phyloP scores from a whole-genome alignment of 768 basidiomycete genomes.

The Myochromella boudieri region DNA sequence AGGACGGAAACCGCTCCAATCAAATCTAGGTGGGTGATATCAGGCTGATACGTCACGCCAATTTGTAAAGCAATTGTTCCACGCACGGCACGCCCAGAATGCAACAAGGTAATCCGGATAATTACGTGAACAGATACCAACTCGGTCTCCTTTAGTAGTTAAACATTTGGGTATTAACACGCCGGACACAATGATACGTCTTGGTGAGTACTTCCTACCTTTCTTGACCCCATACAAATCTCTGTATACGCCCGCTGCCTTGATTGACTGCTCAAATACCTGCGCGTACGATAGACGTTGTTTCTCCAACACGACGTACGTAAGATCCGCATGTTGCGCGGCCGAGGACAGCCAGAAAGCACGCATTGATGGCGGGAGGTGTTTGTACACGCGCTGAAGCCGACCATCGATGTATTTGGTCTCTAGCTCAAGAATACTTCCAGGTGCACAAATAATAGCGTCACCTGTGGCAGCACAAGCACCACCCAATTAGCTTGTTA shows the following conservation, averaged over 20 bases:
- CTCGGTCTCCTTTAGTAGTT: slow-evolving; percentile 36
- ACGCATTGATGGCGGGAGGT: slow-evolving; percentile 47
- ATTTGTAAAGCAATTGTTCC: neutral
- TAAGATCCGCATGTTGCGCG: slow-evolving; percentile 33
- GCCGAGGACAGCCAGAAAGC: slow-evolving; percentile 44
- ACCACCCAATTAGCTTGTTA: slow-evolving; percentile 30
- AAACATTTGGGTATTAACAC: neutral
- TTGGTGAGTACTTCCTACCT: slow-evolving; percentile 22
- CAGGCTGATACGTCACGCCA: neutral
- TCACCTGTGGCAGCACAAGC: slow-evolving; percentile 32
- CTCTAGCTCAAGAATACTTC: slow-evolving; percentile 41
- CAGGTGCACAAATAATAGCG: slow-evolving; percentile 37
- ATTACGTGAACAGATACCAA: slow-evolving; percentile 50
- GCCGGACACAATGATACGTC: neutral
- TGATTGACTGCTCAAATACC: slow-evolving; percentile 34
- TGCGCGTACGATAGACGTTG: slow-evolving; percentile 43
- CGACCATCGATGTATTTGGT: slow-evolving; percentile 41
- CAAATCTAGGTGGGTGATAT: slow-evolving; percentile 25
- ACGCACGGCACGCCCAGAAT: slow-evolving; percentile 49
- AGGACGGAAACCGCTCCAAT: slow-evolving; percentile 51
- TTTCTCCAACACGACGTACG: slow-evolving; percentile 50
- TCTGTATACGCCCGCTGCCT: slow-evolving; percentile 33
- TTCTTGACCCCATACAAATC: slow-evolving; percentile 49
- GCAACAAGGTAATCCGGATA: slow-evolving; percentile 43
- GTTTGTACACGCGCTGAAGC: slow-evolving; percentile 50